Percentiles rank a stretch among this genome's conserved stretches.
These are phyloP conservation scores for Mimosa pudica DNA, from an alignment of 306 rosid species.

Conservation along the genomic window DNA sequence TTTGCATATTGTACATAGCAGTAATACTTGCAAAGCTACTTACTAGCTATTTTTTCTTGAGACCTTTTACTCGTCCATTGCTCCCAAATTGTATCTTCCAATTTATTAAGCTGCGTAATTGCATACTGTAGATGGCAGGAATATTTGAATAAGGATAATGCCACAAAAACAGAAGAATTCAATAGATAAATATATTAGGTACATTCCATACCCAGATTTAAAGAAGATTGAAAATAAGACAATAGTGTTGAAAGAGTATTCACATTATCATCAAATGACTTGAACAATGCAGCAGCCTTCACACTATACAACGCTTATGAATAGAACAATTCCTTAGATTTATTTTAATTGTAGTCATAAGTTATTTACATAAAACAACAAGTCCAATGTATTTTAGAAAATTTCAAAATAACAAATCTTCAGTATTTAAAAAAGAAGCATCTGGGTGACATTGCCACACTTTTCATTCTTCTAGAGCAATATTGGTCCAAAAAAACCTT, in stretches of 20 bases:
- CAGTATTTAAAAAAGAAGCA: background rate
- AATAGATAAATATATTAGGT: slow-evolving; percentile 10
- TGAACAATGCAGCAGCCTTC: background rate
- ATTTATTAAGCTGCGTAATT: slow-evolving; percentile 76
- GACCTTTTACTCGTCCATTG: slow-evolving; percentile 77
- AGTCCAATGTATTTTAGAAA: background rate
- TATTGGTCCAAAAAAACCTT: no score
- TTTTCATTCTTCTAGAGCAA: no score
- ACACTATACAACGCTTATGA: background rate
- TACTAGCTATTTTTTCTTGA: slow-evolving; percentile 60
- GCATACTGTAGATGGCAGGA: slow-evolving; percentile 73
- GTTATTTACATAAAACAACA: background rate
- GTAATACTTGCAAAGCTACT: slow-evolving; percentile 39
- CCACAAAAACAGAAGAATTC: slow-evolving; percentile 23
- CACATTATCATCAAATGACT: background rate
- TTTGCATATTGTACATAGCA: slow-evolving; percentile 57
- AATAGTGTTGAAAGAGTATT: slow-evolving; percentile 14
- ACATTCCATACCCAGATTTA: background rate
- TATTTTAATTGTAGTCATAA: background rate
- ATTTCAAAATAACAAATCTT: background rate
- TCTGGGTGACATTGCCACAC: background rate
- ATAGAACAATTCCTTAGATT: background rate
- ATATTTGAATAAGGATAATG: slow-evolving; percentile 34
- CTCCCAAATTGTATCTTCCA: slow-evolving; percentile 97
- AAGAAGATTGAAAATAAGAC: background rate